Evolutionary conservation across 306 rosid genomes (phyloP).

Genomic region (Gynostemma pentaphyllum): DNA sequence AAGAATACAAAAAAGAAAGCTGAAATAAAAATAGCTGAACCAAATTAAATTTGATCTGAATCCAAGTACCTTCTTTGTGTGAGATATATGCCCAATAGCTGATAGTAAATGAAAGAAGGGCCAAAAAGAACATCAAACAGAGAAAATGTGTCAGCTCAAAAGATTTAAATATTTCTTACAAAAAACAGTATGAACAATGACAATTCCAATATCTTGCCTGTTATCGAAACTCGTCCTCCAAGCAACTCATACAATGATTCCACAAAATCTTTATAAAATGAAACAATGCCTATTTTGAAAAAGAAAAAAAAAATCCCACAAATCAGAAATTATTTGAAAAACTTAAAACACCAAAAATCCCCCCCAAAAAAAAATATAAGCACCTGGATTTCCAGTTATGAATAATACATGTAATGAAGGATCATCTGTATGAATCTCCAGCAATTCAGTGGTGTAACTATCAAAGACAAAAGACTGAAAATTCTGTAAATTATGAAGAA

Average conservation of each 20-base stretch:
- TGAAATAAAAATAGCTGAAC: neutral
- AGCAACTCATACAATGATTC: slow-evolving; percentile 68
- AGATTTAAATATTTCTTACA: neutral
- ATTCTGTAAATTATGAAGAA: neutral
- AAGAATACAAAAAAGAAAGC: neutral
- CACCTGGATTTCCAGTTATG: slow-evolving; percentile 92
- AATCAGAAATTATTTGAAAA: slow-evolving; percentile 4
- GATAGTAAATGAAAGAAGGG: slow-evolving; percentile 10
- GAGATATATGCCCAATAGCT: slow-evolving; percentile 76
- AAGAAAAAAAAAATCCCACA: neutral
- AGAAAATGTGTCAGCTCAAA: slow-evolving; percentile 21
- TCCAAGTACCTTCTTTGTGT: slow-evolving; percentile 48
- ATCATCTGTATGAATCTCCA: slow-evolving; percentile 68
- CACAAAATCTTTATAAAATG: slow-evolving; percentile 66
- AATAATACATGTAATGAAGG: slow-evolving; percentile 61
- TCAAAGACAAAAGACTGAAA: neutral
- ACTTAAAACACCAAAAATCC: neutral
- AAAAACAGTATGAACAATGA: neutral
- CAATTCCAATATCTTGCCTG: slow-evolving; percentile 46
- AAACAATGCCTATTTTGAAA: slow-evolving; percentile 38
- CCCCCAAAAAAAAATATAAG: slow-evolving; percentile 4
- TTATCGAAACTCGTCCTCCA: slow-evolving; percentile 59
- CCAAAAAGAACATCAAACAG: slow-evolving; percentile 1
- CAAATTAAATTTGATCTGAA: neutral
- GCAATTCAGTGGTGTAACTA: slow-evolving; percentile 56